phyloP scores from a whole-genome alignment of 768 basidiomycete genomes.

The Hericium erinaceus region DNA sequence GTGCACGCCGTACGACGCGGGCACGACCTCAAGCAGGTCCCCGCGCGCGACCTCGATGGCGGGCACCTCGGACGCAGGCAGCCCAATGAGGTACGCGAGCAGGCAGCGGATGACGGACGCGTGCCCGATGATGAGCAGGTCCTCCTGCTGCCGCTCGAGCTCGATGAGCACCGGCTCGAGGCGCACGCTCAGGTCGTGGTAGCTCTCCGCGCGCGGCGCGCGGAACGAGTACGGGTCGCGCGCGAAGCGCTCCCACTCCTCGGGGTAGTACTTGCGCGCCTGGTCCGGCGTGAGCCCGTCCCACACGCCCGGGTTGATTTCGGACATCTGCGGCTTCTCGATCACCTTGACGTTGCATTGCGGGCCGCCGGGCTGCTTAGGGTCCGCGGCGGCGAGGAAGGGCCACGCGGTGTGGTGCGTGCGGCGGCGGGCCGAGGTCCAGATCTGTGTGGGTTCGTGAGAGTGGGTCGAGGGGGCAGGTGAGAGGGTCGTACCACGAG shows the following conservation, averaged over 20 bases:
- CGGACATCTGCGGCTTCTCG: conserved; percentile 94
- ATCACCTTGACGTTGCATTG: conserved; percentile 66
- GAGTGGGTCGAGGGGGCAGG: not conserved
- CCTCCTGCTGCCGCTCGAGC: conserved; percentile 88
- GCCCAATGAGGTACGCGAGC: conserved; percentile 85
- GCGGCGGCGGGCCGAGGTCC: conserved; percentile 91
- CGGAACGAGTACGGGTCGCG: conserved; percentile 91
- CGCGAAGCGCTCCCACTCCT: conserved; percentile 88
- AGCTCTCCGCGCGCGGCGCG: conserved; percentile 91
- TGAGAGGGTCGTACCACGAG: conserved; percentile 45
- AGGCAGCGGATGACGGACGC: conserved; percentile 96
- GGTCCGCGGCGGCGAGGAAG: conserved; percentile 39
- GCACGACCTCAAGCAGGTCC: conserved; percentile 89
- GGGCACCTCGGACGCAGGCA: conserved; percentile 93
- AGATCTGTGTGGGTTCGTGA: conserved; percentile 49
- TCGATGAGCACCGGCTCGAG: conserved; percentile 91
- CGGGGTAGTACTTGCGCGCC: conserved; percentile 83
- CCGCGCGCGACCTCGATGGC: conserved; percentile 96
- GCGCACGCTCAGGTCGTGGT: conserved; percentile 91
- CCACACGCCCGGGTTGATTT: conserved; percentile 98
- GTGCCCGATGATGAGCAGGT: conserved; percentile 93
- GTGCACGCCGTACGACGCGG: conserved; percentile 83
- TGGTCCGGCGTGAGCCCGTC: conserved; percentile 90
- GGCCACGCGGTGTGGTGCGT: conserved; percentile 97
- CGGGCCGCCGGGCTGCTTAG: conserved; percentile 15